Evolutionary conservation across 768 basidiomycete genomes (phyloP), one percentile per base, ranked within the genome.

Genomic region (Russula emetica): DNA sequence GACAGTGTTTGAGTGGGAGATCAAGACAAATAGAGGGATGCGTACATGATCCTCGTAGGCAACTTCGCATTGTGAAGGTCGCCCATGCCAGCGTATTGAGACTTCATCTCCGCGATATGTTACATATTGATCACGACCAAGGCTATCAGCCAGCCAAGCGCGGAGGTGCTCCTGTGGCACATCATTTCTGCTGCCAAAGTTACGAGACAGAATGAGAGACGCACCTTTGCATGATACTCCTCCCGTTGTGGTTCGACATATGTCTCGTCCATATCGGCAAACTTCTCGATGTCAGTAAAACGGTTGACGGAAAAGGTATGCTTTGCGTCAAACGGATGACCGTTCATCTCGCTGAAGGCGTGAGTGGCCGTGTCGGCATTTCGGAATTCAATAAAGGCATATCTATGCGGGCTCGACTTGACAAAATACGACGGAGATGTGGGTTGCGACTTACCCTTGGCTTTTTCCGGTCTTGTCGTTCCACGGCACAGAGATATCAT

Each of bases 51-150:
- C 89, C 61, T 76, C 77, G 71, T 88, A 80, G 3, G 90, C 88
- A 51, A 90, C 71, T 73, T 94, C 92, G 70, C 87, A 85, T 68
- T 90, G 88, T 10, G 91, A 92, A 55, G 90, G 88, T 69, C 92
- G 91, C 55, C 93, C 92, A 70, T 94, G 92, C 95, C 94, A 99
- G 71, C 85, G 80, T 69, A 99, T 86, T 68, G 87, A 82, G 58
- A 95, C 92, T 67, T 95, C 90, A 70, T 95, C 92, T 53, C 91
- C 92, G 44, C 92, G 86, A 74, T 96, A 94, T 44, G 92, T 94
- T 61, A 92, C 87, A 78, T 94, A 94, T 73, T 99, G 97, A 74
- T 99, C 97, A 65, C 96, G 88, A 40, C 94, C 94, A 74, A 88
- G 86, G 26, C 85, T 80, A 76, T 99, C 97, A 28, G 86, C 92